A percentile compares a stretch with the other conserved stretches of the same genome.
Evolutionary conservation across 495 filamentous ascomycete genomes (phyloP).

Genomic region (Aspergillus asperescens): DNA sequence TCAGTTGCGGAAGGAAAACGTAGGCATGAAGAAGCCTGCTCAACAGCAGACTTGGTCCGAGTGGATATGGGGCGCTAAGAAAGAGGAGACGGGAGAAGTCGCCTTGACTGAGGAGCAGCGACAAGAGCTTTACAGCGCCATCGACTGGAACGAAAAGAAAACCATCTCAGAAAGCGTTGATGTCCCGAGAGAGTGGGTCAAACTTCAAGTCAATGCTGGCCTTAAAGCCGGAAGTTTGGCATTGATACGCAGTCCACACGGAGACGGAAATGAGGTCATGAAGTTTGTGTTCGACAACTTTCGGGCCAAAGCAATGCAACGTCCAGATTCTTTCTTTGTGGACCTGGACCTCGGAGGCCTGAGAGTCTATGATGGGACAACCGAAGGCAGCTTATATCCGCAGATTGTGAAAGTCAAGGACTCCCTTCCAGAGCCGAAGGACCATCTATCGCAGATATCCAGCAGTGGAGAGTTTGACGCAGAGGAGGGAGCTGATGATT

Average conservation of each 20-base stretch:
- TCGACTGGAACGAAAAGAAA: slow-evolving; percentile 97
- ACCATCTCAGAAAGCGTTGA: slow-evolving; percentile 81
- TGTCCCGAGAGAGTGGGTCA: slow-evolving; percentile 81
- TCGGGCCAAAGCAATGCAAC: slow-evolving; percentile 76
- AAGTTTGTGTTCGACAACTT: slow-evolving; percentile 92
- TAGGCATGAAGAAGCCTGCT: slow-evolving; percentile 64
- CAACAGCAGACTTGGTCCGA: slow-evolving; percentile 72
- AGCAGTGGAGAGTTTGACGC: slow-evolving; percentile 61
- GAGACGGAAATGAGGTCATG: slow-evolving; percentile 69
- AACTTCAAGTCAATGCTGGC: slow-evolving; percentile 84
- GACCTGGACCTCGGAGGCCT: slow-evolving; percentile 88
- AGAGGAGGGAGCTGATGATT: slow-evolving; percentile 45
- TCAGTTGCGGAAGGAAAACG: slow-evolving; percentile 89
- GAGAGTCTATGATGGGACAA: slow-evolving; percentile 93
- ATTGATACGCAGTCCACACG: slow-evolving; percentile 80
- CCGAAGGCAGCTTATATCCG: slow-evolving; percentile 78
- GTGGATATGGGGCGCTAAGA: slow-evolving; percentile 82
- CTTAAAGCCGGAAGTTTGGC: slow-evolving; percentile 93
- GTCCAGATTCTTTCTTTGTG: slow-evolving; percentile 82
- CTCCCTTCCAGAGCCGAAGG: slow-evolving; percentile 50
- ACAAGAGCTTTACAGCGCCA: slow-evolving; percentile 93
- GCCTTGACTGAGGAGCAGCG: slow-evolving; percentile 91
- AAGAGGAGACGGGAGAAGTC: slow-evolving; percentile 63
- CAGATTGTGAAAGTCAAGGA: slow-evolving; percentile 96
- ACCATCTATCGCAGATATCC: slow-evolving; percentile 38